A percentile compares a stretch with the other conserved stretches of the same genome.
Conservation (phyloP, 2,329 filamentous ascomycete species). For the Colletotrichum cuscutae region DNA sequence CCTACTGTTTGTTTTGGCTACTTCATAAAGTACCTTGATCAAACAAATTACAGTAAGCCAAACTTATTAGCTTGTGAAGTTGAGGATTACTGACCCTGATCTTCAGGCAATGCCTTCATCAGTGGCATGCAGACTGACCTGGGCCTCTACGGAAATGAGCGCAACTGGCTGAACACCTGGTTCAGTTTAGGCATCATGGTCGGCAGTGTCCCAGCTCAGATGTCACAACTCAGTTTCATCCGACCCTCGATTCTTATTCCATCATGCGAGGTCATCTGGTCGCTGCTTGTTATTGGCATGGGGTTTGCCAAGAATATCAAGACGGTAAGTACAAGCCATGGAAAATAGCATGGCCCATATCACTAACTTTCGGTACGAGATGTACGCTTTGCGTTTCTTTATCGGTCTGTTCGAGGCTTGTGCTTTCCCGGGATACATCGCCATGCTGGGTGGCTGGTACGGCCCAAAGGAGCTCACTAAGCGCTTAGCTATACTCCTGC, state of each 20-base stretch:
- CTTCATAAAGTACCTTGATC: conserved; percentile 40
- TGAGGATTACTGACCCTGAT: not conserved
- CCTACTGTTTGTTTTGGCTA: conserved; percentile 20
- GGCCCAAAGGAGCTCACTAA: conserved; percentile 55
- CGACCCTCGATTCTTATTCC: conserved; percentile 42
- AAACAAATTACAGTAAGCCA: conserved; percentile 42
- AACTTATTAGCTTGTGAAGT: not conserved
- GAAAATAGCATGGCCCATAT: not conserved
- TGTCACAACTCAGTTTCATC: conserved; percentile 40
- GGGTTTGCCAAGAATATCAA: conserved; percentile 39
- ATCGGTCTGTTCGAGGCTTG: conserved; percentile 52
- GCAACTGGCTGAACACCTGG: conserved; percentile 38
- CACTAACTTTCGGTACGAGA: conserved; percentile 36
- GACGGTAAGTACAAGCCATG: conserved; percentile 13
- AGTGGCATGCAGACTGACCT: conserved; percentile 42
- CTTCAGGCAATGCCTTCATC: conserved; percentile 39
- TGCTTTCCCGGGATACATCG: conserved; percentile 39
- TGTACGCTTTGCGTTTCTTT: conserved; percentile 55
- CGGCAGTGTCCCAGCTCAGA: conserved; percentile 40
- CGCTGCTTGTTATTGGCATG: conserved; percentile 20
- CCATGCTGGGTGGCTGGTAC: conserved; percentile 57
- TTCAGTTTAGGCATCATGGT: conserved; percentile 39
- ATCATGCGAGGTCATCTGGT: conserved; percentile 40
- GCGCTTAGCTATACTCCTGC: conserved; percentile 58
- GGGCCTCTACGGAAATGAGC: conserved; percentile 39